phyloP scores from a whole-genome alignment of 805 yeast genomes.

The Yamadazyma scolyti region DNA sequence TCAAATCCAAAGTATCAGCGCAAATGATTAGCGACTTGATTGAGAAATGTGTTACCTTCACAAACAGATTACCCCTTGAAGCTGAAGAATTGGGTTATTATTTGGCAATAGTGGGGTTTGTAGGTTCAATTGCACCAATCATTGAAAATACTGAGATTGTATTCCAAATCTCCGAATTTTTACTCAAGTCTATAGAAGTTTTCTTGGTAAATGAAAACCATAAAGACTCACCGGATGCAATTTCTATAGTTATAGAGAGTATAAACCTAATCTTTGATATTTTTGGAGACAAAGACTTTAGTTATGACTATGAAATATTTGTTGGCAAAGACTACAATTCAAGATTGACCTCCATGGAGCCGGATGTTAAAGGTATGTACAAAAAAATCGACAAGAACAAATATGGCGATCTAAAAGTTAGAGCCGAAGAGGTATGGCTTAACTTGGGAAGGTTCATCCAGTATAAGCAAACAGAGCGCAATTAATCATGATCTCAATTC shows the following conservation, averaged over 20 bases:
- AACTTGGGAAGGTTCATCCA: constrained; percentile 74
- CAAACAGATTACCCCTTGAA: not conserved
- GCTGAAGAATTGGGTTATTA: constrained; percentile 32
- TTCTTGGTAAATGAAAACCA: constrained; percentile 4
- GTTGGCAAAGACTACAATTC: constrained; percentile 48
- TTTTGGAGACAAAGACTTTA: constrained; percentile 67
- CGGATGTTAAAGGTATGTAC: constrained; percentile 16
- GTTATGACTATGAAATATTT: constrained; percentile 68
- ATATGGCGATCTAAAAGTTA: constrained; percentile 51
- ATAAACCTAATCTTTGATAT: constrained; percentile 70
- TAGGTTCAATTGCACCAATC: constrained; percentile 47
- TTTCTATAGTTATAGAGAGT: constrained; percentile 52
- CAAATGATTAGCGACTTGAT: constrained; percentile 25
- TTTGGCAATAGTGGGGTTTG: constrained; percentile 48
- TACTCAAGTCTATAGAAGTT: constrained; percentile 23
- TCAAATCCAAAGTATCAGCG: constrained; percentile 18
- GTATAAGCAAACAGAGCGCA: constrained; percentile 50
- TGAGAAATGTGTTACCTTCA: constrained; percentile 13
- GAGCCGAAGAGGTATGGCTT: constrained; percentile 61
- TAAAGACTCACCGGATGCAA: constrained; percentile 21
- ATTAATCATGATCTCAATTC: not conserved
- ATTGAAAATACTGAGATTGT: constrained; percentile 46
- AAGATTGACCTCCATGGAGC: constrained; percentile 21
- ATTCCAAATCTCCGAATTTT: constrained; percentile 40
- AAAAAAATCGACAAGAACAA: constrained; percentile 41